Conservation (phyloP, 495 filamentous ascomycete species). For the Clavariopsis aquatica region DNA sequence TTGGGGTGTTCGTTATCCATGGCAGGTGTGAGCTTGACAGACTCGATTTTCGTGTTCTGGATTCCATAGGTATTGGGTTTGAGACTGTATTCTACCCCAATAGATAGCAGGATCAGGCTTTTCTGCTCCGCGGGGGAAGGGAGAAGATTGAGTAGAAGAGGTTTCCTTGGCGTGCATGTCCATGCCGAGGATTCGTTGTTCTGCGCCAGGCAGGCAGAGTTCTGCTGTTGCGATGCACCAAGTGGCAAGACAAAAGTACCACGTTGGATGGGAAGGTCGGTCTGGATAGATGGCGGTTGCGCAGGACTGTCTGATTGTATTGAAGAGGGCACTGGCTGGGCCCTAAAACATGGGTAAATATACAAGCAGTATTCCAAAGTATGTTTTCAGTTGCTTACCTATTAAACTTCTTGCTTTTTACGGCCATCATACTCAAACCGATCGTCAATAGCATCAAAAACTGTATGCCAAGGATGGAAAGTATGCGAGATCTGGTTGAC, state of each 20-base stretch:
- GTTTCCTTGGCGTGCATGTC: constrained; percentile 7
- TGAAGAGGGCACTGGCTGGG: neutral
- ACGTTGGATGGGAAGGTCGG: neutral
- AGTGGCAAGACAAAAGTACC: constrained; percentile 8
- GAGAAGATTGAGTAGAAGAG: constrained; percentile 1
- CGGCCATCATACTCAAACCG: constrained; percentile 10
- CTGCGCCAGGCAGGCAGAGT: constrained; percentile 20
- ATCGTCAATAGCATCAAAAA: constrained; percentile 11
- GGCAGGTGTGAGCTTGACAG: neutral
- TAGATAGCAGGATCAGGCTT: neutral
- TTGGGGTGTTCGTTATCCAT: neutral
- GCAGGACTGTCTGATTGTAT: neutral
- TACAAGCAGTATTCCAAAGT: no score
- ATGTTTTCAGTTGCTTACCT: neutral
- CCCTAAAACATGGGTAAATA: neutral
- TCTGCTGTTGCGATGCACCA: constrained; percentile 4
- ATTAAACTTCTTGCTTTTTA: neutral
- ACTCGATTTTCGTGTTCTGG: neutral
- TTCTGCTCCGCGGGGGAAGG: neutral
- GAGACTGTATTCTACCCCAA: neutral
- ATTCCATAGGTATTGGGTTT: neutral
- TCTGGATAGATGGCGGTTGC: neutral
- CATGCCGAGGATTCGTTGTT: constrained; percentile 22
- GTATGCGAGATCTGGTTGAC: constrained; percentile 3
- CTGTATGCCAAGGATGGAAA: constrained; percentile 16